Base-by-base conservation (phyloP, 495 filamentous ascomycete genomes). In the Aspergillus olivimuriae region DNA sequence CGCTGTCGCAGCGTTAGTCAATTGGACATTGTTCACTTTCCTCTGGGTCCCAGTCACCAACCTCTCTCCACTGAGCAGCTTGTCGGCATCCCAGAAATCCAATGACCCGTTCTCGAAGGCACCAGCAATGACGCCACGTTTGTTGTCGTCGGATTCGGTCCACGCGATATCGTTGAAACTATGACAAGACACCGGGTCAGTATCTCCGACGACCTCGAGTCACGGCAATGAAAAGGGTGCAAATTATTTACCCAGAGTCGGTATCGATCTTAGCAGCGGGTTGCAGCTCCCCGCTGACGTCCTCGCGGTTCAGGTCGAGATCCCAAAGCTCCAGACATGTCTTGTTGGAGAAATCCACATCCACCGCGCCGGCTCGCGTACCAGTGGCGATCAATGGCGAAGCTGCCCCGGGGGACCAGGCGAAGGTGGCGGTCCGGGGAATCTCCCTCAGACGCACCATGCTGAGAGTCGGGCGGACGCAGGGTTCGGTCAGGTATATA, bases 161-260 rank as follows among this genome's bases (percentile, higher is more conserved):
- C 92, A 99, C 39, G 90, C 89, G 55, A 99, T 83, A 58, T 97
- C 91, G 61, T 97, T 89, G 70, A 99, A 99, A 46, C 92, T 95
- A 58, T 41, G 10, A 2, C 36, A 23, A 41, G 15, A 35, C 21
- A 10, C 28, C 10, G 39, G 9, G 28, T n/a, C n/a, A 39, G 14
- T n/a, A n/a, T n/a, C n/a, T n/a, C n/a, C n/a, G n/a, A n/a, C n/a
- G n/a, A n/a, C n/a, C n/a, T n/a, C n/a, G n/a, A n/a, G n/a, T n/a
- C n/a, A n/a, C n/a, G n/a, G 2, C 23, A 23, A 40, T 32, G 12
- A 4, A 11, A 11, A 23, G 35, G 28, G 2, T 14, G 22, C 38
- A n/a, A n/a, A n/a, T n/a, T 40, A 46, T 66, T 57, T 78, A 94
- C 90, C 88, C 89, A 31, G 92, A 92, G 57, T 97, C 92, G 12